phyloP scores from a whole-genome alignment of 371 early-diverging fungal species.

The Mortierella sp. region DNA sequence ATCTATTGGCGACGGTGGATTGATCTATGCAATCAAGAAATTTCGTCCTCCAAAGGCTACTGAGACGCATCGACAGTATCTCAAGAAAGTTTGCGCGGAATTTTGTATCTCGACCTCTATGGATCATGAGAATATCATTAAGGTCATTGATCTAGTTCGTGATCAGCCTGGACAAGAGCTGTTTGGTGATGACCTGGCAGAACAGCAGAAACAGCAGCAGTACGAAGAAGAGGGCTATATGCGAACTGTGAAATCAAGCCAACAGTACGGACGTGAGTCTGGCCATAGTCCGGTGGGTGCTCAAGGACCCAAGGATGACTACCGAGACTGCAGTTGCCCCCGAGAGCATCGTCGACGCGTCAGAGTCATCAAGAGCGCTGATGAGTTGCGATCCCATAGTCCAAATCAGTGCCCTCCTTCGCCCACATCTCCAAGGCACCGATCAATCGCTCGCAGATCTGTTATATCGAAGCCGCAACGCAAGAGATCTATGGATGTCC shows the following conservation, averaged over 20 bases:
- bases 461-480: constrained; percentile 13
- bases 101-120: constrained; percentile 75
- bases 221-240: neutral
- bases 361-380: constrained; percentile 22
- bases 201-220: neutral
- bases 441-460: constrained; percentile 10
- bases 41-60: constrained; percentile 75
- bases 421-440: constrained; percentile 4
- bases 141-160: constrained; percentile 77
- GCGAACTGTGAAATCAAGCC: neutral
- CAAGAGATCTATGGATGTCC: constrained; percentile 17
- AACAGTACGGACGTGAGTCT: neutral
- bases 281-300: neutral
- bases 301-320: neutral
- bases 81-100: constrained; percentile 74
- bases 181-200: constrained; percentile 18
- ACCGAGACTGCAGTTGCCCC: constrained; percentile 32
- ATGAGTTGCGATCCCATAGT: constrained; percentile 68
- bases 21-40: constrained; percentile 82
- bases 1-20: constrained; percentile 20
- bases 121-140: constrained; percentile 76
- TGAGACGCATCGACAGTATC: constrained; percentile 81
- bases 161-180: constrained; percentile 57
- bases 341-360: constrained; percentile 11
- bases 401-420: constrained; percentile 5